Evolutionary conservation across 2,329 filamentous ascomycete genomes (phyloP), one percentile per base, ranked within the genome.

Genomic region (Epichloe sibirici): DNA sequence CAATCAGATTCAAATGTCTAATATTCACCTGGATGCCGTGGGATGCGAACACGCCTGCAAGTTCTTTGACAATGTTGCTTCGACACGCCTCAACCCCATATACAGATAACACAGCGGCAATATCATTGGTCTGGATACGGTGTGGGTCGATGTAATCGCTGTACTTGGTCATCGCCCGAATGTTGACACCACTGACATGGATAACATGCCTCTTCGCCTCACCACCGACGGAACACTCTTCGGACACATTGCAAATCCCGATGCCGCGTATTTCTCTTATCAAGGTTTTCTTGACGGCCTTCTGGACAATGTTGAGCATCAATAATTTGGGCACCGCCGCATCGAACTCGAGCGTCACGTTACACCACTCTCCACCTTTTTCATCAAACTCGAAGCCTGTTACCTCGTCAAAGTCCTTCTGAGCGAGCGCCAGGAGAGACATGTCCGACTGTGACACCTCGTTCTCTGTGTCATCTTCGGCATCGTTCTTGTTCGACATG

Each of bases 31-130:
- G 79, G 73, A 98, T 98, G 63, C 88, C 88, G 81, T 98, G 91
- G 64, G 85, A 84, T 48, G 78, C 77, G 76, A 98, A 98, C 57
- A 98, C 91, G 44, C 78, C 79, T 51, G 82, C 79, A 63, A 98
- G 81, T 71, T 98, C 93, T 53, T 79, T 79, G 45, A 96, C 86
- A 63, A 98, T 97, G 58, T 83, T 88, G 57, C 78, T 83, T 25
- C 94, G 87, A 45, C 88, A 90, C 1, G 93, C 93, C 71, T 98
- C 93, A 4, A 98, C 90, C 58, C 93, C 93, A 66, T 97, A 98
- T 50, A 87, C 78, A 25, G 77, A 74, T 13, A 97, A 81, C 67
- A 97, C 87, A 39, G 90, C 82, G 38, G 84, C 84, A 58, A 97
- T 90, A 61, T 95, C 91, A 73, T 98, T 98, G 58, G 91, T 96